Conservation (phyloP, 2,329 filamentous ascomycete species). For the Sporothrix pseudoabietina region DNA sequence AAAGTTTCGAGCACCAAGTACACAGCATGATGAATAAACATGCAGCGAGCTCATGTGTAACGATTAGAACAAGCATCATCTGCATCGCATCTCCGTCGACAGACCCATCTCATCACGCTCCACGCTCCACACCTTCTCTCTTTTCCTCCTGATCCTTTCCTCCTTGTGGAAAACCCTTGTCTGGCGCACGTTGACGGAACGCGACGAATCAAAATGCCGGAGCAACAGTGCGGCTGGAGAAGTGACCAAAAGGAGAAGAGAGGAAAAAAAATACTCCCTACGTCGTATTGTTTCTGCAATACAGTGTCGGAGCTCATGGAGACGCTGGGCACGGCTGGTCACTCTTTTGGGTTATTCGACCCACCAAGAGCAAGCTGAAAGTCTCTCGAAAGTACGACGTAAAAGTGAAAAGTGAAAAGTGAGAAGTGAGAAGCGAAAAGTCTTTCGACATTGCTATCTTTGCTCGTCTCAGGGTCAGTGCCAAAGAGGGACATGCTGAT, state of each 20-base stretch:
- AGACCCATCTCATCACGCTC: neutral
- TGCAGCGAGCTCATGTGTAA: no score
- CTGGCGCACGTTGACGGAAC: neutral
- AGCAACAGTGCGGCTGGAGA: neutral
- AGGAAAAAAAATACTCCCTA: neutral
- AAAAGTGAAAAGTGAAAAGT: no score
- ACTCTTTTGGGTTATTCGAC: neutral
- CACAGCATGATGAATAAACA: neutral
- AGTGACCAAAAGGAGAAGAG: neutral
- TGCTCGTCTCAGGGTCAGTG: no score
- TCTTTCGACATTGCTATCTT: no score
- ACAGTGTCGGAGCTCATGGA: neutral
- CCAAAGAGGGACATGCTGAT: no score
- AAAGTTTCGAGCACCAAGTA: neutral
- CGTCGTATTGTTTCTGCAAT: neutral
- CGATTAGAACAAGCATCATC: neutral
- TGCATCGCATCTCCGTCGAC: slow-evolving; percentile 11
- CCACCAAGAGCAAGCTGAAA: neutral
- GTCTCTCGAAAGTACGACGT: neutral
- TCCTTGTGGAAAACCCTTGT: neutral
- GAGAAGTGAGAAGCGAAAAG: no score
- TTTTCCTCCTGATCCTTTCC: neutral
- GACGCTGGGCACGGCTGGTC: neutral
- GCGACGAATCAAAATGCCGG: slow-evolving; percentile 3
- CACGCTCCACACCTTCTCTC: neutral